Conservation (phyloP, 805 yeast genomes). For the Schwanniomyces occidentalis region DNA sequence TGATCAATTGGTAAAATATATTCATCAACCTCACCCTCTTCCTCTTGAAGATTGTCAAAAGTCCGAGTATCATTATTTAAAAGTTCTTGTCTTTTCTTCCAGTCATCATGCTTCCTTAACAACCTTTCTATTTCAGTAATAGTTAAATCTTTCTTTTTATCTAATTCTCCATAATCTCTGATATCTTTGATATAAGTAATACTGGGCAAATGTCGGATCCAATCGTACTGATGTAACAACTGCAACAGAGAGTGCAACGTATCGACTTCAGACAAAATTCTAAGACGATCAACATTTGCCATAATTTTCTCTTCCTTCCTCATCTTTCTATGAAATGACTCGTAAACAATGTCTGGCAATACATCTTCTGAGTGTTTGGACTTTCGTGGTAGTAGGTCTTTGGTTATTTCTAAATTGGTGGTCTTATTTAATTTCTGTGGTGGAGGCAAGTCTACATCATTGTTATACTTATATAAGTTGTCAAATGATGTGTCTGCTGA, state of each 20-base stretch:
- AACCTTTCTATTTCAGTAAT: slow-evolving; percentile 45
- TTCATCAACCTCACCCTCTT: slow-evolving; percentile 27
- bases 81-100: slow-evolving; percentile 32
- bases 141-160: slow-evolving; percentile 52
- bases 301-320: slow-evolving; percentile 64
- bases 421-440: slow-evolving; percentile 7
- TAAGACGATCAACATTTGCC: slow-evolving; percentile 53
- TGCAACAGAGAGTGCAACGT: slow-evolving; percentile 45
- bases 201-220: slow-evolving; percentile 46
- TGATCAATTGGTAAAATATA: slow-evolving; percentile 22
- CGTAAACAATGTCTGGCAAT: slow-evolving; percentile 45
- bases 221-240: slow-evolving; percentile 42
- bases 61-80: slow-evolving; percentile 26
- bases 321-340: slow-evolving; percentile 56
- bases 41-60: slow-evolving; percentile 15
- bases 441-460: slow-evolving; percentile 12
- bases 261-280: slow-evolving; percentile 58
- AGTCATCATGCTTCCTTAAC: slow-evolving; percentile 36
- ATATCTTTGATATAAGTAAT: slow-evolving; percentile 53
- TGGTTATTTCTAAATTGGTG: slow-evolving; percentile 7
- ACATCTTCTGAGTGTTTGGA: slow-evolving; percentile 33
- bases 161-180: slow-evolving; percentile 50
- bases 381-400: slow-evolving; percentile 19
- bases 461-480: slow-evolving; percentile 13
- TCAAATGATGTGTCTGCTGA: slow-evolving; percentile 6